These are phyloP conservation scores for Quercus robur DNA, from an alignment of 306 rosid genomes.

Conservation along the genomic window DNA sequence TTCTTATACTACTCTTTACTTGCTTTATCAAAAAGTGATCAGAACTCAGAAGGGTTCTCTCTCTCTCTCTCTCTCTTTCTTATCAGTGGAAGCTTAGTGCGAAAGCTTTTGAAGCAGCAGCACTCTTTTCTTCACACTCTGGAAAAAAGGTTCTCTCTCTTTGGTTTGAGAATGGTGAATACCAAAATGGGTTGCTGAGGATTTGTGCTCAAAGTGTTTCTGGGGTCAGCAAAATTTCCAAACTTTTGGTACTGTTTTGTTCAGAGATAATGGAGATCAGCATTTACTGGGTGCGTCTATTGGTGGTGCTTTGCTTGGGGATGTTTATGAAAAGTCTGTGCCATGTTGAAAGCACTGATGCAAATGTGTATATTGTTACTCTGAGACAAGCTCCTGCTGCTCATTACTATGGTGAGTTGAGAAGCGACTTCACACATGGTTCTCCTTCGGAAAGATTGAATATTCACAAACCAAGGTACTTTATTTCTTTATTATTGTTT, in stretches of 20 bases:
- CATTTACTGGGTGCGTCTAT: constrained; percentile 27
- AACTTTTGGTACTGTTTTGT: not conserved
- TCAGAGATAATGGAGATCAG: constrained; percentile 46
- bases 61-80: constrained; percentile 28
- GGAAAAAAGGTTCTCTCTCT: constrained; percentile 20
- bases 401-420: constrained; percentile 54
- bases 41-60: constrained; percentile 34
- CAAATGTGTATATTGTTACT: constrained; percentile 71
- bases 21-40: constrained; percentile 31
- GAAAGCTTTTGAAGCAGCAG: constrained; percentile 8
- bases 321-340: constrained; percentile 43
- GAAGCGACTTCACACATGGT: constrained; percentile 31
- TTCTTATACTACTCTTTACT: not conserved
- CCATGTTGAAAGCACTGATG: constrained; percentile 46
- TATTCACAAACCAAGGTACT: constrained; percentile 69
- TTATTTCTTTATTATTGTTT: constrained; percentile 1
- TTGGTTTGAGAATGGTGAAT: constrained; percentile 29
- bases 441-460: constrained; percentile 40
- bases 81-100: constrained; percentile 13
- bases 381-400: constrained; percentile 62
- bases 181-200: constrained; percentile 1
- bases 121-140: constrained; percentile 18
- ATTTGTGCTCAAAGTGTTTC: constrained; percentile 22
- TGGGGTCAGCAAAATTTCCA: not conserved
- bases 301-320: constrained; percentile 44